phyloP scores from a whole-genome alignment of 176 grass and related monocot species.

The Zea mays region DNA sequence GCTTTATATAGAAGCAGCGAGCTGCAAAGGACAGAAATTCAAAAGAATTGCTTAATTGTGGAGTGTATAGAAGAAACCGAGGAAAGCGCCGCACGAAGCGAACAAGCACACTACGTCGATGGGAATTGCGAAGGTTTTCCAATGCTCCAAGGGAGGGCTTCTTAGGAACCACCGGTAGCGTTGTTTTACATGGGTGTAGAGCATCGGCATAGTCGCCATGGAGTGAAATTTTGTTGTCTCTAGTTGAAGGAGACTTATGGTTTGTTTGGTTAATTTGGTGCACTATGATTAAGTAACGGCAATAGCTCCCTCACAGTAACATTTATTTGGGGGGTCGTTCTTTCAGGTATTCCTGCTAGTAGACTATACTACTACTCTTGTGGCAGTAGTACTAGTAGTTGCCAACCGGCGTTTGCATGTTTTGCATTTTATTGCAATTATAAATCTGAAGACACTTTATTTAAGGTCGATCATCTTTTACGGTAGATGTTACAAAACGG shows the following conservation, averaged over 20 bases:
- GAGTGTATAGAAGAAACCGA: constrained; percentile 42
- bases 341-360: neutral
- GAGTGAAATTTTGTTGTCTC: neutral
- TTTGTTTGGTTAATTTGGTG: constrained; percentile 15
- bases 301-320: neutral
- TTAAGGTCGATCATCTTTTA: neutral
- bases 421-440: neutral
- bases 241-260: neutral
- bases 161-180: constrained; percentile 37
- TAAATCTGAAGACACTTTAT: neutral
- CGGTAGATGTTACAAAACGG: neutral
- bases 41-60: neutral
- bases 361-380: no score
- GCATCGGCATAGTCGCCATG: constrained; percentile 47
- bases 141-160: constrained; percentile 33
- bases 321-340: neutral
- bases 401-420: neutral
- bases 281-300: neutral
- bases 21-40: neutral
- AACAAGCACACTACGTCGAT: neutral
- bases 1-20: constrained; percentile 39
- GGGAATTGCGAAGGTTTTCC: neutral
- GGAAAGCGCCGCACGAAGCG: constrained; percentile 17
- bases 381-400: neutral
- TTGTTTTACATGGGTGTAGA: constrained; percentile 9